Evolutionary conservation across 768 basidiomycete genomes (phyloP).

Genomic region (Strobilomyces confusus): DNA sequence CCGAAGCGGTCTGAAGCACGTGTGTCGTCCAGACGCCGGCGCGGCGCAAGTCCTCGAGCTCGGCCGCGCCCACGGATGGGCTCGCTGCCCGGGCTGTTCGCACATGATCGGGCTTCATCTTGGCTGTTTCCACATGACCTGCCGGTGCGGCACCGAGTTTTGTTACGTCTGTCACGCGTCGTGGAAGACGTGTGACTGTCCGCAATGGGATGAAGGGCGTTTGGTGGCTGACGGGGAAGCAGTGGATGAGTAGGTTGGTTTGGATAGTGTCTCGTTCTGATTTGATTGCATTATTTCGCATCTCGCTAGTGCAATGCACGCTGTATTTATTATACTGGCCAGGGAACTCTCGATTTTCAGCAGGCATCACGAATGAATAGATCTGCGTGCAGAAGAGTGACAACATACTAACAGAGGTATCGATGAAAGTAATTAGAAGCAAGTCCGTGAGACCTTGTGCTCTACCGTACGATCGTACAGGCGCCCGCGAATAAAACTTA

Average conservation of each 20-base stretch:
- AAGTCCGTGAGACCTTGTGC: neutral
- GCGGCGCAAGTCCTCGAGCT: neutral
- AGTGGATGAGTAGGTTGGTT: neutral
- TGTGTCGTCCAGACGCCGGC: neutral
- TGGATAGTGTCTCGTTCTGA: no score
- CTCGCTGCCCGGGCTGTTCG: neutral
- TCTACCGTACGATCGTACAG: neutral
- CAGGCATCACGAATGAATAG: no score
- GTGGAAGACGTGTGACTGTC: constrained; percentile 65
- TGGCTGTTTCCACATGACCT: constrained; percentile 34
- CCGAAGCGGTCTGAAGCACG: neutral
- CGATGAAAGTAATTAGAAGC: neutral
- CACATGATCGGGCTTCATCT: neutral
- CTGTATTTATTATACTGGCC: no score
- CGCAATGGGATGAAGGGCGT: constrained; percentile 56
- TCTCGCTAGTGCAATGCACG: no score
- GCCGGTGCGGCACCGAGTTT: constrained; percentile 36
- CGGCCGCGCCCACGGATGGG: neutral
- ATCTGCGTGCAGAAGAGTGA: neutral
- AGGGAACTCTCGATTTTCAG: no score
- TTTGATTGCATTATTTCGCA: no score
- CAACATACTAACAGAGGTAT: neutral
- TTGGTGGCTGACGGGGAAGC: constrained; percentile 15
- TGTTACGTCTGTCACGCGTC: constrained; percentile 46
- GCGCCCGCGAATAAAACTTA: neutral